Percentiles rank a stretch among this genome's conserved stretches.
Conservation (phyloP, 768 basidiomycete genomes). For the Tylopilus rubrobrunneus region DNA sequence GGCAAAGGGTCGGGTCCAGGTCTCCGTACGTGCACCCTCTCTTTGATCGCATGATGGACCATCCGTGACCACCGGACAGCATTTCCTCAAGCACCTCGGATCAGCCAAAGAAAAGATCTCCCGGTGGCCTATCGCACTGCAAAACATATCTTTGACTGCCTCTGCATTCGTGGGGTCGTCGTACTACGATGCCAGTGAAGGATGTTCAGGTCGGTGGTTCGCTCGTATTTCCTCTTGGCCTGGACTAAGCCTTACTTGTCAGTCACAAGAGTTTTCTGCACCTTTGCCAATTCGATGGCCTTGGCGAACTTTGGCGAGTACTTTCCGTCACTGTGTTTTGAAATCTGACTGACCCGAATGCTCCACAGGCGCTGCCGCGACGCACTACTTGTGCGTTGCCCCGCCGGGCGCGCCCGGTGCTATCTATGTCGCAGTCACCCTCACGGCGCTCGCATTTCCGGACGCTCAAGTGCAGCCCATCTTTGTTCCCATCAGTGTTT, state of each 20-base stretch:
- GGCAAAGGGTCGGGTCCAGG: slow-evolving; percentile 8
- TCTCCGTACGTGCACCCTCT: slow-evolving; percentile 9
- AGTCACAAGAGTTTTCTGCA: slow-evolving; percentile 74
- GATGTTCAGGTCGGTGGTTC: slow-evolving; percentile 61
- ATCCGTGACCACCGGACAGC: slow-evolving; percentile 18
- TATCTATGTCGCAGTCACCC: too few relatives aligned
- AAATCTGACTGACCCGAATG: too few relatives aligned
- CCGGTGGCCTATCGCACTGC: slow-evolving; percentile 32
- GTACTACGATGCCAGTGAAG: slow-evolving; percentile 61
- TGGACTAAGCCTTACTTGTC: background rate
- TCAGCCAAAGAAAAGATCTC: slow-evolving; percentile 27
- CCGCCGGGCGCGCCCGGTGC: slow-evolving; percentile 88
- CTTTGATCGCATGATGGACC: background rate
- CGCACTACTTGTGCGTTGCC: too few relatives aligned
- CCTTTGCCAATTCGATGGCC: slow-evolving; percentile 74
- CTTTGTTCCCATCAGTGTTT: too few relatives aligned
- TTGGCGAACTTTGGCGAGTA: slow-evolving; percentile 75
- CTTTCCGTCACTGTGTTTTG: background rate
- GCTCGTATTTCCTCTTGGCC: background rate
- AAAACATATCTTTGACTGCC: slow-evolving; percentile 31
- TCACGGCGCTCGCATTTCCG: too few relatives aligned
- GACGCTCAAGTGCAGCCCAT: too few relatives aligned
- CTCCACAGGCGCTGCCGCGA: too few relatives aligned
- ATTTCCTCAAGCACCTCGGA: slow-evolving; percentile 32
- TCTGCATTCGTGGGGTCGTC: slow-evolving; percentile 54